phyloP scores from a whole-genome alignment of 2,329 filamentous ascomycete species.

The Penicillium polonicum region DNA sequence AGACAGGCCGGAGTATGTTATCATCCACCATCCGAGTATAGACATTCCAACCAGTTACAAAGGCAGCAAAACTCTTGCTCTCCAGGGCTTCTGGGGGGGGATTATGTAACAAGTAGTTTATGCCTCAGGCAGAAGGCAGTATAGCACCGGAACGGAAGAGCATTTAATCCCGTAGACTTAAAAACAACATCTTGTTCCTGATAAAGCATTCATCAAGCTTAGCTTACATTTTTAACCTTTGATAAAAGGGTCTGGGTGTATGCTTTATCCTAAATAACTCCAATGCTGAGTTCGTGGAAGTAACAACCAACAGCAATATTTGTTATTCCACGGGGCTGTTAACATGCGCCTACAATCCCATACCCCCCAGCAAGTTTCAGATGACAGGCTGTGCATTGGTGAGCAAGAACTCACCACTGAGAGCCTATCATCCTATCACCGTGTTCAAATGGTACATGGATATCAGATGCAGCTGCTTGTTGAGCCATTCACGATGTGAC shows the following conservation, averaged over 20 bases:
- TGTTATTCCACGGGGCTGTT: not conserved
- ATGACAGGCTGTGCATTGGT: not conserved
- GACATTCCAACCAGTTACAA: slow-evolving; percentile 26
- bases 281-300: not conserved
- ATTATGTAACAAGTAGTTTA: slow-evolving; percentile 15
- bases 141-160: not conserved
- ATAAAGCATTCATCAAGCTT: not conserved
- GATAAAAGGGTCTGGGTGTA: not conserved
- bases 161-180: not conserved
- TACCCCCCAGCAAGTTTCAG: not conserved
- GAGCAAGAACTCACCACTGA: not conserved
- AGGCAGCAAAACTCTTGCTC: slow-evolving; percentile 26
- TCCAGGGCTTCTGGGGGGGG: slow-evolving; percentile 12
- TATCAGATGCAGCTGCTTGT: not conserved
- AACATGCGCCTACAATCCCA: not conserved
- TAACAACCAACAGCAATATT: not conserved
- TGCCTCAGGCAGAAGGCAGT: not conserved
- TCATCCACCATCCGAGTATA: slow-evolving; percentile 29
- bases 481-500: not conserved
- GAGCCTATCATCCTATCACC: not conserved
- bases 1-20: slow-evolving; percentile 15
- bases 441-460: not conserved
- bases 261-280: not conserved
- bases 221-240: not conserved
- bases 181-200: not conserved